Base-by-base conservation (phyloP, 2,329 filamentous ascomycete genomes). In the Diaporthe batatas region DNA sequence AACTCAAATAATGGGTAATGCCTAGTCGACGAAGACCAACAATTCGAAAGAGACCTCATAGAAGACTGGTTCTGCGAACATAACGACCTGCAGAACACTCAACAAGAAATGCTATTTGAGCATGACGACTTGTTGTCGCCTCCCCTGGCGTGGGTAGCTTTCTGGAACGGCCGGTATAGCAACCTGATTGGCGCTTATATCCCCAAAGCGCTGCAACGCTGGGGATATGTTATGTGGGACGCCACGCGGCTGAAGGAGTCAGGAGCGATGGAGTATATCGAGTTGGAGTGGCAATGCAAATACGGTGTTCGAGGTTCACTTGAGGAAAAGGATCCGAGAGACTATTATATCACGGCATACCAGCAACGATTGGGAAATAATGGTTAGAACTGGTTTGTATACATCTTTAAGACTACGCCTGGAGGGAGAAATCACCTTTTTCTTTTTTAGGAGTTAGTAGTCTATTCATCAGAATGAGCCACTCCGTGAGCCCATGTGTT, bases 221-320 rank as follows among this genome's bases (percentile, higher is more conserved):
- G 62, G 62, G 62, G 47, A 67, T 53, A 54, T 18, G 62, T 67
- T 1, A 67, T 67, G 47, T 54, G 62, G 47, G 62, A 67, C 14
- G 32, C 44, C 1, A 21, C 39, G 62, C 21, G 62, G 62, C 42
- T 67, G 47, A 34, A 53, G 44, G 44, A 36, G 11, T 53, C 62
- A 6, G 47, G 47, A 18, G 62, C 62, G 32, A 67, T 67, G 62
- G 62, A 53, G 21, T 67, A 39, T 53, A 34, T 67, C 32, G 47
- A 53, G 1, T 25, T 53, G 47, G 62, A 67, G 47, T 53, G 62
- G 62, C 44, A 67, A 12, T 39, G 44, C 62, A 36, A 36, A n/a
- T 53, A 67, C 18, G 59, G 42, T 11, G 12, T 67, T 16, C 55
- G 55, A 51, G 32, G 25, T 3, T 34, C 62, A 36, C 25, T 25